Evolutionary conservation across 2,329 filamentous ascomycete species (phyloP), one percentile per base, ranked within the genome.

Genomic region (Colletotrichum tofieldiae): DNA sequence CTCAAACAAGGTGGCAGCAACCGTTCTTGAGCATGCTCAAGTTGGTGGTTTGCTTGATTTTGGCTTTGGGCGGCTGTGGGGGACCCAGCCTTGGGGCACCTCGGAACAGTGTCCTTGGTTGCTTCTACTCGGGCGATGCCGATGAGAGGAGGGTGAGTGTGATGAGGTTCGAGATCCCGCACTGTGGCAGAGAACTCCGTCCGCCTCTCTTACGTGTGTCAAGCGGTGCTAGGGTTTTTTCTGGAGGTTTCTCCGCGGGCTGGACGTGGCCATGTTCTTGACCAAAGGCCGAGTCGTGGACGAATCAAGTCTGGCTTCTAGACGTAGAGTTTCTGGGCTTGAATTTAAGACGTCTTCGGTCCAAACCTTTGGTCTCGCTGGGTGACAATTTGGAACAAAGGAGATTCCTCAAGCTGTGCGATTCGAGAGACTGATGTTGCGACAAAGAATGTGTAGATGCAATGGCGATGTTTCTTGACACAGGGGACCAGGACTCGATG

Each of bases 71-170:
- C 51, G 59, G 35, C 43, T 62, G 37, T 51, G 65, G 65, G 52
- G 52, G 51, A 29, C 37, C 56, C 41, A 58, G 51, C 43, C 51
- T 68, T 51, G 59, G 35, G 18, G 37, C 11, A 37, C 56, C 29
- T 62, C 43, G 45, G 32, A 72, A 49, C 65, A 69, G 54, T 65
- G 69, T 64, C 39, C 45, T 60, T 47, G 65, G 59, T 37, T 45
- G 65, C 54, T 55, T 54, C 18, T 9, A 59, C 35, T 72, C 65
- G 65, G 69, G 65, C 65, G 54, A 60, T 72, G 65, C 69, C 65
- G 69, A 72, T 23, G 12, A 23, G 32, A 52, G n/a, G 29, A 39
- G 23, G 37, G n/a, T 29, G 23, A 16, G 32, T 7, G 11, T 16
- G 26, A 23, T 14, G 35, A 52, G 41, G 47, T 56, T 54, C 20